These are phyloP conservation scores for Flammula alnicola DNA, from an alignment of 1,284 basidiomycete species.

Conservation along the genomic window DNA sequence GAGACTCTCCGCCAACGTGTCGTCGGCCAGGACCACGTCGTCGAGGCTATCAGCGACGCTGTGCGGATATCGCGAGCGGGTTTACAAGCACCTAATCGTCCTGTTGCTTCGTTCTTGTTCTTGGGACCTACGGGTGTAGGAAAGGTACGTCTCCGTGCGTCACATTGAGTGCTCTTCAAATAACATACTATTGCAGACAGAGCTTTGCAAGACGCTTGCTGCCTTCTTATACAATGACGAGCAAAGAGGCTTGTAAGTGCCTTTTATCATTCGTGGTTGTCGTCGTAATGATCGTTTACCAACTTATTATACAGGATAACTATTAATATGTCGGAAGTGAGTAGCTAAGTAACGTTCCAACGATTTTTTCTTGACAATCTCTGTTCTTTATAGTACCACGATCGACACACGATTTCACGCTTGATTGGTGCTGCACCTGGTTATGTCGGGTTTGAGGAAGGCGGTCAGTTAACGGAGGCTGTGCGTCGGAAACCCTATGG, in stretches of 20 bases:
- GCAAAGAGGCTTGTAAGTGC: conserved; percentile 79
- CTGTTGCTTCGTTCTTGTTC: conserved; percentile 92
- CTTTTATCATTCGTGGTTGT: too few species aligned
- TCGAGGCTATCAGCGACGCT: conserved; percentile 83
- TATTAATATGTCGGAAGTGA: conserved; percentile 87
- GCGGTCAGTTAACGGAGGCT: conserved; percentile 88
- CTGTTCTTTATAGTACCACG: conserved; percentile 65
- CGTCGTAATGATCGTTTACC: too few species aligned
- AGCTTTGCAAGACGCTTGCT: conserved; percentile 87
- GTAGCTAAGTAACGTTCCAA: conserved; percentile 21
- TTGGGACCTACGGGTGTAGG: conserved; percentile 88
- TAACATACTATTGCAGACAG: conserved; percentile 68
- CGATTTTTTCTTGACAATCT: neutral
- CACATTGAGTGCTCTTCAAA: too few species aligned
- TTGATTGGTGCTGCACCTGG: conserved; percentile 92
- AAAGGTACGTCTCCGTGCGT: too few species aligned
- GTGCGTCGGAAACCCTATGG: conserved; percentile 84
- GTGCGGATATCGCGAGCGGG: conserved; percentile 92
- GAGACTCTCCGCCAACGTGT: conserved; percentile 75
- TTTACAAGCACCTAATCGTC: conserved; percentile 83
- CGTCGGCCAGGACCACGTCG: conserved; percentile 88
- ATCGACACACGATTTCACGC: conserved; percentile 88
- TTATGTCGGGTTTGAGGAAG: conserved; percentile 94
- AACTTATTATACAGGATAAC: too few species aligned
- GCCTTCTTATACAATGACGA: conserved; percentile 90